phyloP scores from a whole-genome alignment of 768 basidiomycete species.

The Trametes elegans region DNA sequence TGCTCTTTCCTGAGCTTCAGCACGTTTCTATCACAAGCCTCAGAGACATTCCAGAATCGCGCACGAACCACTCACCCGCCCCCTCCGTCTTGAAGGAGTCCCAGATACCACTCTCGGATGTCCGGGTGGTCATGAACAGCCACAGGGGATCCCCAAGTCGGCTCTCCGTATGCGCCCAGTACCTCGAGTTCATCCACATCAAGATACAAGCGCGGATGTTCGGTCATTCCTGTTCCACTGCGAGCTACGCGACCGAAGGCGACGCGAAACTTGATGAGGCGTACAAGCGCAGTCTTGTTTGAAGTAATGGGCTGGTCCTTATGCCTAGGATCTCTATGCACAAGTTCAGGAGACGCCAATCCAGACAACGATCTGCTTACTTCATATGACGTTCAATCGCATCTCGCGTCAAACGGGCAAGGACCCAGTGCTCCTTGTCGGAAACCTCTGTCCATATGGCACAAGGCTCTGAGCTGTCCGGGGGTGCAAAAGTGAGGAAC shows the following conservation, averaged over 20 bases:
- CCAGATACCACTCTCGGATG: constrained; percentile 52
- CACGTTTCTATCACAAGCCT: constrained; percentile 34
- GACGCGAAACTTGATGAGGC: constrained; percentile 48
- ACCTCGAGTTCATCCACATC: constrained; percentile 45
- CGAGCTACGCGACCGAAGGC: constrained; percentile 54
- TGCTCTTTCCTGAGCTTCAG: constrained; percentile 45
- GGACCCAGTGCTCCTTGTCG: constrained; percentile 50
- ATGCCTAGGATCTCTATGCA: constrained; percentile 18
- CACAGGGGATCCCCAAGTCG: constrained; percentile 49
- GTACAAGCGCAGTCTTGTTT: constrained; percentile 44
- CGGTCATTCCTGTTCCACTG: constrained; percentile 37
- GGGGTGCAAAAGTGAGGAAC: constrained; percentile 53
- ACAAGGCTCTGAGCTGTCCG: constrained; percentile 33
- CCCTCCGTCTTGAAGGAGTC: constrained; percentile 55
- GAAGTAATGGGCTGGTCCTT: constrained; percentile 39
- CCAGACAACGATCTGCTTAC: constrained; percentile 21
- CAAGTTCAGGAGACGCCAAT: background rate
- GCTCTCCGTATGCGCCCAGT: constrained; percentile 45
- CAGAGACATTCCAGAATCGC: background rate
- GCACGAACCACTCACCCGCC: constrained; percentile 48
- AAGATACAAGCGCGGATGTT: constrained; percentile 45
- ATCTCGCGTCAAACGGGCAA: constrained; percentile 52
- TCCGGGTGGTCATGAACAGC: constrained; percentile 39
- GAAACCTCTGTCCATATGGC: constrained; percentile 64
- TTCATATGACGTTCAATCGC: constrained; percentile 45